A percentile compares a stretch with the other conserved stretches of the same genome.
Conservation (phyloP, 2,329 filamentous ascomycete genomes). For the Cladosporium oxysporum region DNA sequence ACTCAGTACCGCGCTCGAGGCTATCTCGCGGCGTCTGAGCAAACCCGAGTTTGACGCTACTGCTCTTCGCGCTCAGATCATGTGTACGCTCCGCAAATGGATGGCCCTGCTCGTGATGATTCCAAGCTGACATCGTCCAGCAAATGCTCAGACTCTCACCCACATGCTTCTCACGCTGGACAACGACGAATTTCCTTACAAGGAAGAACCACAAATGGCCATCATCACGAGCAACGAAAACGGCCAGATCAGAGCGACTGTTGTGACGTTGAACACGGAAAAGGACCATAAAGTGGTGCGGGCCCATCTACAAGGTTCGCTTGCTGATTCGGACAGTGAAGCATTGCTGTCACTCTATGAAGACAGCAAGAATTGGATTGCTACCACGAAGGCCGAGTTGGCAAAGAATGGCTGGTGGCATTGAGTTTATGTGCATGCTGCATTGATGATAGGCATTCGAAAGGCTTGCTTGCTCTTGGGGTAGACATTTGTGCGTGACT, state of each 20-base stretch:
- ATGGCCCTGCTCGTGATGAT: background rate
- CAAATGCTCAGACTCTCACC: background rate
- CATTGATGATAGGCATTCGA: background rate
- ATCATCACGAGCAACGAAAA: background rate
- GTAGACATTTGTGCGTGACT: too few species aligned
- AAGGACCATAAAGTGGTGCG: background rate
- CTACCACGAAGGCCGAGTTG: background rate
- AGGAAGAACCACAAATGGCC: background rate
- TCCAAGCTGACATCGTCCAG: background rate
- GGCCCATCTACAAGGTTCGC: background rate
- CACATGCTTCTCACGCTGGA: background rate
- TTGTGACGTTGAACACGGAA: background rate
- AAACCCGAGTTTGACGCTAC: background rate
- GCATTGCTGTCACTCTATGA: background rate
- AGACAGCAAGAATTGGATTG: background rate
- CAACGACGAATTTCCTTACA: background rate
- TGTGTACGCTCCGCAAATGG: background rate
- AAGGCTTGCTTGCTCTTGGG: background rate
- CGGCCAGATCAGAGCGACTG: background rate
- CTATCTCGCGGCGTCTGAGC: background rate
- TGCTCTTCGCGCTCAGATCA: background rate
- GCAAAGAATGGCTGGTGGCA: background rate
- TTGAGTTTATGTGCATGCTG: background rate
- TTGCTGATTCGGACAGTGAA: background rate
- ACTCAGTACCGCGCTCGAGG: background rate